These are phyloP conservation scores for Taphrina sp. DNA, from an alignment of 1,139 yeast species.

Conservation along the genomic window DNA sequence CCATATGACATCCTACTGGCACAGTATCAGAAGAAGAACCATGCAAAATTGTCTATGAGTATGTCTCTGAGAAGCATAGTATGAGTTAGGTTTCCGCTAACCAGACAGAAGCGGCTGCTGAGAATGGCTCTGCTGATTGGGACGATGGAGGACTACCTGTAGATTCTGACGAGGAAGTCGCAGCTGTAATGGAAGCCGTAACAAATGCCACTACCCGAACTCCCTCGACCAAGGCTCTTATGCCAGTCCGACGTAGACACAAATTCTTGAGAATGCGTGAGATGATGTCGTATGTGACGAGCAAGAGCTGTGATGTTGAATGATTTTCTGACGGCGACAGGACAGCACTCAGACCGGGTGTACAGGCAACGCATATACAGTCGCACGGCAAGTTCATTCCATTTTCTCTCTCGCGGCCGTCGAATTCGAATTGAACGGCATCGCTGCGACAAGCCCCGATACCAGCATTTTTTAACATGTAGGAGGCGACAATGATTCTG, in stretches of 20 bases:
- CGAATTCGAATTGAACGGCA: too few species aligned
- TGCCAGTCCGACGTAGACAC: conserved; percentile 70
- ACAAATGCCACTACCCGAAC: conserved; percentile 47
- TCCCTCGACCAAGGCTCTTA: conserved; percentile 51
- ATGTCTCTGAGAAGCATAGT: conserved; percentile 49
- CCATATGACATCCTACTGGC: conserved; percentile 86
- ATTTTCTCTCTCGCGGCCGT: conserved; percentile 7
- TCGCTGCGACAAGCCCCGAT: too few species aligned
- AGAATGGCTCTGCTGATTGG: conserved; percentile 38
- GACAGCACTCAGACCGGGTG: conserved; percentile 19
- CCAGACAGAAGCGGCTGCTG: conserved; percentile 32
- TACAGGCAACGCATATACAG: conserved; percentile 22
- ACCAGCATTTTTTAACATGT: too few species aligned
- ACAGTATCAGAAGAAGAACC: conserved; percentile 87
- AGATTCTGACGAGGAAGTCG: conserved; percentile 88
- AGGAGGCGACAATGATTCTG: too few species aligned
- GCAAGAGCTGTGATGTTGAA: not conserved
- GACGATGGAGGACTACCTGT: conserved; percentile 40
- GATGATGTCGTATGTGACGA: conserved; percentile 38
- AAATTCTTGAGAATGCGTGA: conserved; percentile 73
- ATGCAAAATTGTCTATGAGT: conserved; percentile 52
- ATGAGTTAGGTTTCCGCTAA: too few species aligned
- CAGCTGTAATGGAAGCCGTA: conserved; percentile 89
- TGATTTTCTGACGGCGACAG: not conserved
- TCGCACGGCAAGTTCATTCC: conserved; percentile 21